Base-by-base conservation (phyloP, 2,329 filamentous ascomycete genomes). In the Fonsecaea nubica region DNA sequence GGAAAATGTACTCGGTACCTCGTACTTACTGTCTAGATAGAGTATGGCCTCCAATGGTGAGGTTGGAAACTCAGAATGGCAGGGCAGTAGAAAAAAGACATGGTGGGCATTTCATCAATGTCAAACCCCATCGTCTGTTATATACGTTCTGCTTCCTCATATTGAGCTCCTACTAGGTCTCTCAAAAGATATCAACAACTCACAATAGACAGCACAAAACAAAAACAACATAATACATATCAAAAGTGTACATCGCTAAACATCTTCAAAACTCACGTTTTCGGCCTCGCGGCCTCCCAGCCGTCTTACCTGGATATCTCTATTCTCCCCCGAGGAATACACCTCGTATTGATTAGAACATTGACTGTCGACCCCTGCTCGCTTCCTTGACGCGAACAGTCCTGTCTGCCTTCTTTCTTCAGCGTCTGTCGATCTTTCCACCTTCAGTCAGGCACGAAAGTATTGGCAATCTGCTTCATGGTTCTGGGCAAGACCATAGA, bases 221-320 rank as follows among this genome's bases (percentile, higher is more conserved):
- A 42, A 59, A 50, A 59, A 35, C 36, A 59, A 32, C 30, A 59
- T 35, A 42, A 50, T 50, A 50, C 45, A 50, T 25, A 25, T 18
- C 45, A 50, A 50, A 33, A 50, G 13, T 35, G 40, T 45, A 59
- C 57, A 59, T 59, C 52, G 40, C 40, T 50, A 10, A 35, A 61
- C 48, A 53, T 54, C 42, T 53, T 54, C 58, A 61, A 54, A 45
- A 33, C 21, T 38, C 58, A 32, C 58, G 42, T 50, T 61, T 61
- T n/a, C 33, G 48, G 58, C 58, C 58, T 61, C 36, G 58, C 58
- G 58, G 58, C 58, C 48, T 21, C 33, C 21, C 21, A 35, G 30
- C 3, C 30, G 30, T 35, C 30, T 55, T 55, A 30, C 52, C 52
- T 33, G 30, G 6, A 21, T 21, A n/a, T 3, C 52, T 45, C 32